Conservation (phyloP, 129 eudicot species). For the Tagetes patula region DNA sequence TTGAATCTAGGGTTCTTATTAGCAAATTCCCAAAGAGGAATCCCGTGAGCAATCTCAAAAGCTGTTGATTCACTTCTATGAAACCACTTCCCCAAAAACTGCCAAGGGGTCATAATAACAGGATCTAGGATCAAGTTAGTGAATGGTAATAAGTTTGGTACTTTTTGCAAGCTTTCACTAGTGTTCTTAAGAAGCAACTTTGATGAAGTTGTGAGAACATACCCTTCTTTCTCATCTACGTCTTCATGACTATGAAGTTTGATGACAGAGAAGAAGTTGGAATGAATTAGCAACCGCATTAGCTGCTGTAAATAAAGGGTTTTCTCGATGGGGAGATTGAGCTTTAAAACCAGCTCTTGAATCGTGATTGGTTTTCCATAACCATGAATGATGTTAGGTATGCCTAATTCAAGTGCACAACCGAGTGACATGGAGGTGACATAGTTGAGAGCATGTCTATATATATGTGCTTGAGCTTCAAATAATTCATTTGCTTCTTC, state of each 20-base stretch:
- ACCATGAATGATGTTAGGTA: conserved; percentile 38
- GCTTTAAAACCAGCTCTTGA: conserved; percentile 24
- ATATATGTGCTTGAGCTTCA: conserved; percentile 49
- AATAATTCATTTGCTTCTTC: conserved; percentile 33
- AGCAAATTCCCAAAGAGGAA: conserved; percentile 29
- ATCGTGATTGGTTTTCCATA: background rate
- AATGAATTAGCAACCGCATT: conserved; percentile 39
- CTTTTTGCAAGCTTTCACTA: background rate
- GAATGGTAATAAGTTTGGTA: conserved; percentile 26
- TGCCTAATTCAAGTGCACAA: conserved; percentile 48
- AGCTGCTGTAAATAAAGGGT: conserved; percentile 26
- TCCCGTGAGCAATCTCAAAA: conserved; percentile 33
- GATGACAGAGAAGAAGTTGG: conserved; percentile 27
- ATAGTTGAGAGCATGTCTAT: conserved; percentile 31
- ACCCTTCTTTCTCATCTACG: conserved; percentile 16
- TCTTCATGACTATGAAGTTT: conserved; percentile 16
- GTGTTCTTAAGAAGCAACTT: conserved; percentile 32
- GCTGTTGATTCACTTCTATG: conserved; percentile 22
- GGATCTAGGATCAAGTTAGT: conserved; percentile 15
- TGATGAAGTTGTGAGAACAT: conserved; percentile 31
- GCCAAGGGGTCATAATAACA: conserved; percentile 26
- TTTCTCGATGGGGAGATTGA: conserved; percentile 27
- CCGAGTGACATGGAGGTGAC: conserved; percentile 37
- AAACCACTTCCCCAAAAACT: background rate
- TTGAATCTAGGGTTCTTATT: background rate